phyloP scores from a whole-genome alignment of 2,329 filamentous ascomycete genomes.

The Lanzia echinophila region DNA sequence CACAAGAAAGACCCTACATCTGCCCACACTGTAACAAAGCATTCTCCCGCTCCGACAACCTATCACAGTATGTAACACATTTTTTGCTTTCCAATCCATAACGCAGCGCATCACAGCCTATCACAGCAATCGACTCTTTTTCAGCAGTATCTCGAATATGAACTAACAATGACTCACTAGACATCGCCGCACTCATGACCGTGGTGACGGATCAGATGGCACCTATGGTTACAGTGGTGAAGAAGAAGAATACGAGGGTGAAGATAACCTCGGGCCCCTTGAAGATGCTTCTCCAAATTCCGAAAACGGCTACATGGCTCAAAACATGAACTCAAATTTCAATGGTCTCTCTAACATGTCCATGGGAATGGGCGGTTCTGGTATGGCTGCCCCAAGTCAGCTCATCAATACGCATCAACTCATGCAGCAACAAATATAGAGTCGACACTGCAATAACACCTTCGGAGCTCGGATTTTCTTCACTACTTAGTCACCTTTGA shows the following conservation, averaged over 20 bases:
- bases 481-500: slow-evolving; percentile 6
- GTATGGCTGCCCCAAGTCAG: slow-evolving; percentile 33
- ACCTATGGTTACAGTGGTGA: slow-evolving; percentile 57
- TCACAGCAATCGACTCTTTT: slow-evolving; percentile 32
- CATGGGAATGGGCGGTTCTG: slow-evolving; percentile 25
- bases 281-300: slow-evolving; percentile 73
- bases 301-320: slow-evolving; percentile 53
- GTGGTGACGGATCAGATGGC: slow-evolving; percentile 59
- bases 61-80: slow-evolving; percentile 72
- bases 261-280: slow-evolving; percentile 74
- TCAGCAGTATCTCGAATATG: slow-evolving; percentile 9
- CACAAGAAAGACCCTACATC: slow-evolving; percentile 96
- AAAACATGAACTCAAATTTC: slow-evolving; percentile 23
- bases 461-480: background rate
- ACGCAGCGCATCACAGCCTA: slow-evolving; percentile 13
- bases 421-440: slow-evolving; percentile 31
- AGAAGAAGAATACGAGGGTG: slow-evolving; percentile 75
- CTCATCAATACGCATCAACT: slow-evolving; percentile 31
- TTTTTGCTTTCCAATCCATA: slow-evolving; percentile 14
- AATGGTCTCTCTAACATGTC: slow-evolving; percentile 15
- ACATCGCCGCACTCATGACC: slow-evolving; percentile 77
- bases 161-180: slow-evolving; percentile 34
- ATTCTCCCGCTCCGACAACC: slow-evolving; percentile 96
- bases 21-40: slow-evolving; percentile 98
- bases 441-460: background rate